These are phyloP conservation scores for Saccharomyces pastorianus DNA, from an alignment of 1,139 yeast genomes.

Conservation along the genomic window DNA sequence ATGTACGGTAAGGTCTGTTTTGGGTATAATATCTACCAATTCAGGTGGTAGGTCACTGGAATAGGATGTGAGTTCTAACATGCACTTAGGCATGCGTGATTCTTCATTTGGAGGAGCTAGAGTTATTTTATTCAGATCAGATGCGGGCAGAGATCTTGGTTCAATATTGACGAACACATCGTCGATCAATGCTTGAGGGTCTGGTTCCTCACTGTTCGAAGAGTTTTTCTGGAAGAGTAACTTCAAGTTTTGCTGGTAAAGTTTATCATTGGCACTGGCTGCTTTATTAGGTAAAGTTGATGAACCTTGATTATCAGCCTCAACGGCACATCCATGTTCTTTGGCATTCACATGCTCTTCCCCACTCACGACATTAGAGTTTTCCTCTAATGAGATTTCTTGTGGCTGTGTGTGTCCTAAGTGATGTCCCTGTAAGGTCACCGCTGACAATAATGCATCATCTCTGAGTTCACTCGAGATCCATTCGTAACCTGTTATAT, in stretches of 20 bases:
- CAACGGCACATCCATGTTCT: background rate
- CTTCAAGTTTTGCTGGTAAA: background rate
- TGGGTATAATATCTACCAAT: conserved; percentile 37
- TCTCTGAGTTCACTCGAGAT: conserved; percentile 61
- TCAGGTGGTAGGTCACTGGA: conserved; percentile 11
- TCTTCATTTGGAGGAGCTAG: conserved; percentile 15
- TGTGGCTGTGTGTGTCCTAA: background rate
- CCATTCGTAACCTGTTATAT: conserved; percentile 43
- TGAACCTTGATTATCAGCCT: background rate
- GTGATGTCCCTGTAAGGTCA: conserved; percentile 51
- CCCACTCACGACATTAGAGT: background rate
- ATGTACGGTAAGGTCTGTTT: conserved; percentile 53
- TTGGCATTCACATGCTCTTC: background rate
- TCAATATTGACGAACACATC: background rate
- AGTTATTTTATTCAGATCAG: conserved; percentile 11
- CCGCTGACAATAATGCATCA: conserved; percentile 65
- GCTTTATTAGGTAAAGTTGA: background rate
- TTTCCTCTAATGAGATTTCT: background rate
- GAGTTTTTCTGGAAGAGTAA: conserved; percentile 12
- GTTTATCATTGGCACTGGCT: background rate
- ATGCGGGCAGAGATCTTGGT: conserved; percentile 2
- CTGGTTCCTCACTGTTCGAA: background rate
- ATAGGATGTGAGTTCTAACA: conserved; percentile 23
- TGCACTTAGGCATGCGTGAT: conserved; percentile 35
- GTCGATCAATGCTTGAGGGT: background rate